A percentile compares a stretch with the other conserved stretches of the same genome.
Evolutionary conservation across 106 monocot genomes (phyloP).

Genomic region (Dioscorea zingiberensis): DNA sequence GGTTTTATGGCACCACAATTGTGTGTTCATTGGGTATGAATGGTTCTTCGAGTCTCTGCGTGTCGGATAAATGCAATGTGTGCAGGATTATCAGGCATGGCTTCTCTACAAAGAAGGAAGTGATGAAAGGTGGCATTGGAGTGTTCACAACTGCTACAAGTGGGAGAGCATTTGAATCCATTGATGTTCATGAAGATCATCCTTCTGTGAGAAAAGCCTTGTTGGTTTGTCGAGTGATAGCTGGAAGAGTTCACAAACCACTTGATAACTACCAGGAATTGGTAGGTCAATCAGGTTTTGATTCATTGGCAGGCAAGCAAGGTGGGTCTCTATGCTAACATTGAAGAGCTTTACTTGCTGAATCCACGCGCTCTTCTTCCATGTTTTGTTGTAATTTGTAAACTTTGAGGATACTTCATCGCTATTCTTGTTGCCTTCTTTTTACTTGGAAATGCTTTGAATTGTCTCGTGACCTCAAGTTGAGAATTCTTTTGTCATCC

Average conservation of each 20-base stretch:
- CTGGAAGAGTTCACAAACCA: conserved; percentile 83
- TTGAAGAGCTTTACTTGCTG: conserved; percentile 81
- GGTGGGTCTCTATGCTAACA: conserved; percentile 69
- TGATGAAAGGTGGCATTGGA: conserved; percentile 38
- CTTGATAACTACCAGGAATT: conserved; percentile 71
- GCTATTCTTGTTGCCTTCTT: too few species aligned
- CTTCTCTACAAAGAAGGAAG: conserved; percentile 51
- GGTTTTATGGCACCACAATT: conserved; percentile 80
- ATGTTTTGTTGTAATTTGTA: conserved; percentile 82
- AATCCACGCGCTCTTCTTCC: conserved; percentile 74
- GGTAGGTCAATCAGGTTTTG: conserved; percentile 36
- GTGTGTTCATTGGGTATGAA: conserved; percentile 62
- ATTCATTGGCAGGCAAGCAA: conserved; percentile 79
- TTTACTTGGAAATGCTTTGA: too few species aligned
- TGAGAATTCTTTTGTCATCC: too few species aligned
- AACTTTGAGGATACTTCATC: too few species aligned
- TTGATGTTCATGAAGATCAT: conserved; percentile 36
- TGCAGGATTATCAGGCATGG: conserved; percentile 73
- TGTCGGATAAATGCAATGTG: conserved; percentile 56
- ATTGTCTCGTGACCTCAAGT: too few species aligned
- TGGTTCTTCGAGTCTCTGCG: conserved; percentile 66
- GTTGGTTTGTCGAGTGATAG: conserved; percentile 88
- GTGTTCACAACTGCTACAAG: conserved; percentile 93
- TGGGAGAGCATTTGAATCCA: conserved; percentile 65
- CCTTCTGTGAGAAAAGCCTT: conserved; percentile 46